These are phyloP conservation scores for Pichia phayaonensis DNA, from an alignment of 805 yeast species.

Conservation along the genomic window DNA sequence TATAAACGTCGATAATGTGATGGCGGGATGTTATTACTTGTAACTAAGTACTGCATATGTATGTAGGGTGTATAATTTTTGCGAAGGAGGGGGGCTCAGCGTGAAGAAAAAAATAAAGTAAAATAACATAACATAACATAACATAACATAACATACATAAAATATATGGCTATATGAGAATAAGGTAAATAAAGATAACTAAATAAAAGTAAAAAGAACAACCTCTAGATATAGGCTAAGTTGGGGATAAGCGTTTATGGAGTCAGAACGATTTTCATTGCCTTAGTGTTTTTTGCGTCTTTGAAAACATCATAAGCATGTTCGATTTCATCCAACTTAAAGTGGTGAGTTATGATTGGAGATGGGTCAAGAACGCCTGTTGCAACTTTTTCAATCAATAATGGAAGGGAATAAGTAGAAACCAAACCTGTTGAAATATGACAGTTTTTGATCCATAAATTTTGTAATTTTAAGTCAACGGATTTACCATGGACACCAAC, in stretches of 20 bases:
- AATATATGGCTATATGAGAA: no score
- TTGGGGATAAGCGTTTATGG: constrained; percentile 6
- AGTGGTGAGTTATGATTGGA: constrained; percentile 52
- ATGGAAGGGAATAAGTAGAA: constrained; percentile 37
- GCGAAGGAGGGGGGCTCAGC: no score
- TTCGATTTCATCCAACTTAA: constrained; percentile 47
- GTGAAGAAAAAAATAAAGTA: no score
- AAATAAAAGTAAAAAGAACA: background rate
- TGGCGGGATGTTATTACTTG: no score
- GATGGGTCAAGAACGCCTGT: constrained; percentile 38
- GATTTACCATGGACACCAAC: constrained; percentile 47
- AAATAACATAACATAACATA: no score
- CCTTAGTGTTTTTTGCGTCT: constrained; percentile 45
- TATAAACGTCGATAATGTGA: constrained; percentile 35
- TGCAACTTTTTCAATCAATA: constrained; percentile 30
- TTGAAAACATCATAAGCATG: constrained; percentile 54
- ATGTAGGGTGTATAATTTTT: no score
- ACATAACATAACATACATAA: no score
- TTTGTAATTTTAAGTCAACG: constrained; percentile 36
- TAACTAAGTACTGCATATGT: no score
- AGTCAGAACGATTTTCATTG: constrained; percentile 40
- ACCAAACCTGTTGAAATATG: constrained; percentile 43
- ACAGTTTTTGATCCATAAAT: constrained; percentile 39
- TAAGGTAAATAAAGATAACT: no score
- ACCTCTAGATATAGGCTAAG: background rate